Evolutionary conservation across 2,329 filamentous ascomycete genomes (phyloP), one percentile per base, ranked within the genome.

Genomic region (Fusarium veterinarium): DNA sequence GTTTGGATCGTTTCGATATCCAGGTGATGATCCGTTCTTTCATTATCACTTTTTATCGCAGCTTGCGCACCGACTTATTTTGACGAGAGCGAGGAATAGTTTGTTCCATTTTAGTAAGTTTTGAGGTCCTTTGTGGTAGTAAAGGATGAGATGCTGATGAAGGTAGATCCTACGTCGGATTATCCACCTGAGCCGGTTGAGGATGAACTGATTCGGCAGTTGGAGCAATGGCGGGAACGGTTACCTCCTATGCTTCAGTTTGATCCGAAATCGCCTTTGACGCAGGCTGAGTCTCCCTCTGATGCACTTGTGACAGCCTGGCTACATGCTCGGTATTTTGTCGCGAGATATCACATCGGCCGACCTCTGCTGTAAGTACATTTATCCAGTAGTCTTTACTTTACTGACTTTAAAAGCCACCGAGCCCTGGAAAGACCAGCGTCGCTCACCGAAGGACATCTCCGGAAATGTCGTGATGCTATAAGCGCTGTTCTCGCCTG

Each of bases 31-130:
- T 8, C 71, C 71, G 0, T 73, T 73, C 9, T 73, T 74, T 1
- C 71, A 73, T 1, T 73, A 73, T 19, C 71, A 73, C 3, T 73
- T 73, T 12, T 11, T 73, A 8, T 73, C 71, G 0, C 71, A 73
- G 53, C 71, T 73, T n/a, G 71, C 71, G 0, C 71, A 73, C n/a
- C 59, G 71, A 0, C 28, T 73, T 5, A 74, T 73, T 13, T 17
- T 73, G 7, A 73, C 71, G 0, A 63, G 71, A 23, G 71, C 71
- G 3, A 59, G 71, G 0, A 74, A 73, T 12, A 73, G 63, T 6
- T 16, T 73, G 0, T 73, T 73, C 0, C 67, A 72, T 19, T 74
- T 67, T 13, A 73, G 71, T 73, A 20, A 28, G 71, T 44, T 2
- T 3, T 20, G 10, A 5, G 23, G 23, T 4, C 23, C 23, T 25